A percentile compares a stretch with the other conserved stretches of the same genome.
Evolutionary conservation across 306 rosid genomes (phyloP).

Genomic region (Dicorynia guianensis): DNA sequence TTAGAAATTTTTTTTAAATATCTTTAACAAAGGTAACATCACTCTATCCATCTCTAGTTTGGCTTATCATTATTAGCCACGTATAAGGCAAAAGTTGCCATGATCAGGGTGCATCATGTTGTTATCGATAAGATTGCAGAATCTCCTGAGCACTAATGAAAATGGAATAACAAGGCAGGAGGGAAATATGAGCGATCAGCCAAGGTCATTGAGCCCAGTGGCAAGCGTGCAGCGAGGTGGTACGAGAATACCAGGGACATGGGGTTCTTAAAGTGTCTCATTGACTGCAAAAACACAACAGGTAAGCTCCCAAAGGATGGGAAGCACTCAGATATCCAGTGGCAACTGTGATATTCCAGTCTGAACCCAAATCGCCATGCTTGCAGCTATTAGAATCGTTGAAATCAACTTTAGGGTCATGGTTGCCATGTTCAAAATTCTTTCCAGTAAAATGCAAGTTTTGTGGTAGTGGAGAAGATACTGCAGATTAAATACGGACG

Average conservation of each 20-base stretch:
- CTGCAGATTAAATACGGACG: too few species aligned
- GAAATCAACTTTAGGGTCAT: background rate
- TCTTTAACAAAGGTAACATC: too few species aligned
- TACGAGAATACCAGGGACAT: background rate
- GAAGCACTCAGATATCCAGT: background rate
- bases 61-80: too few species aligned
- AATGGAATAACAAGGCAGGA: background rate
- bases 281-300: background rate
- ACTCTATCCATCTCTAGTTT: too few species aligned
- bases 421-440: background rate
- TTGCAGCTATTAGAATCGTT: background rate
- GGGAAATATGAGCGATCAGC: background rate
- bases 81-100: background rate
- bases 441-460: too few species aligned
- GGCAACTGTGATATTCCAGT: background rate
- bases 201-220: background rate
- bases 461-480: too few species aligned
- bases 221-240: background rate
- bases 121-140: background rate
- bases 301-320: background rate
- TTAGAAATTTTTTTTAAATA: too few species aligned
- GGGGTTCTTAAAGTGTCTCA: background rate
- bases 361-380: background rate
- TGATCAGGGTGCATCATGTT: background rate
- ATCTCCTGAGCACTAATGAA: background rate